phyloP scores from a whole-genome alignment of 768 basidiomycete species.

The Rickenella mellea region DNA sequence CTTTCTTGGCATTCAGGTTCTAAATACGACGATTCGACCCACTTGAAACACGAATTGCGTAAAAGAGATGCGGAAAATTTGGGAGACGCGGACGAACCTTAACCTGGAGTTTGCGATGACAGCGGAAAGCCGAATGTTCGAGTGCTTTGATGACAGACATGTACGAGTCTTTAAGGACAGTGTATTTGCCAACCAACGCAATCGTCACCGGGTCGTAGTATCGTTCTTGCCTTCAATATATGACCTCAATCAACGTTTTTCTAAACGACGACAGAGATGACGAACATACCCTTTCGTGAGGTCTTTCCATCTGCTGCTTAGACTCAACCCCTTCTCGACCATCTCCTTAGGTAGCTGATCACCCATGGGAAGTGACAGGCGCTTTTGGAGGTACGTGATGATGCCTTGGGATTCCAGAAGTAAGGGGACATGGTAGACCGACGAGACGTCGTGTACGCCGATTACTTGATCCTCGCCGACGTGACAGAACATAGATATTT shows the following conservation, averaged over 20 bases:
- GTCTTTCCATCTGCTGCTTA: slow-evolving; percentile 74
- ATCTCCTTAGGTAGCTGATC: slow-evolving; percentile 41
- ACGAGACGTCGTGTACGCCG: slow-evolving; percentile 92
- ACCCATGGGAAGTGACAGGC: slow-evolving; percentile 64
- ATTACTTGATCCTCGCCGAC: slow-evolving; percentile 84
- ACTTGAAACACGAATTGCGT: slow-evolving; percentile 33
- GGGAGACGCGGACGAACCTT: slow-evolving; percentile 44
- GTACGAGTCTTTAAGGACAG: slow-evolving; percentile 92
- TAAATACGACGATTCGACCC: slow-evolving; percentile 93
- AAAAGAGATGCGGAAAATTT: neutral
- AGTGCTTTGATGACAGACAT: slow-evolving; percentile 97
- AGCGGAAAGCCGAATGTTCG: slow-evolving; percentile 93
- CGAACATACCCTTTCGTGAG: slow-evolving; percentile 65
- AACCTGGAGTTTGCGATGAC: slow-evolving; percentile 73
- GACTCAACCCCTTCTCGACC: slow-evolving; percentile 47
- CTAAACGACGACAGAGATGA: slow-evolving; percentile 1
- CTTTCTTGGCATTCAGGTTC: slow-evolving; percentile 73
- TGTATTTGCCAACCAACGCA: slow-evolving; percentile 95
- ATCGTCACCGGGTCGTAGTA: slow-evolving; percentile 84
- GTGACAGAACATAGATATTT: slow-evolving; percentile 99
- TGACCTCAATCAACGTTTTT: slow-evolving; percentile 1
- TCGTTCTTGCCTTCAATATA: slow-evolving; percentile 69
- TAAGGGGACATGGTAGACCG: slow-evolving; percentile 95
- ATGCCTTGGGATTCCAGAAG: slow-evolving; percentile 91
- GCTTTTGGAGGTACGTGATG: slow-evolving; percentile 67